Base-by-base conservation (phyloP, 2,329 filamentous ascomycete genomes). In the Cordyceps fumosorosea region DNA sequence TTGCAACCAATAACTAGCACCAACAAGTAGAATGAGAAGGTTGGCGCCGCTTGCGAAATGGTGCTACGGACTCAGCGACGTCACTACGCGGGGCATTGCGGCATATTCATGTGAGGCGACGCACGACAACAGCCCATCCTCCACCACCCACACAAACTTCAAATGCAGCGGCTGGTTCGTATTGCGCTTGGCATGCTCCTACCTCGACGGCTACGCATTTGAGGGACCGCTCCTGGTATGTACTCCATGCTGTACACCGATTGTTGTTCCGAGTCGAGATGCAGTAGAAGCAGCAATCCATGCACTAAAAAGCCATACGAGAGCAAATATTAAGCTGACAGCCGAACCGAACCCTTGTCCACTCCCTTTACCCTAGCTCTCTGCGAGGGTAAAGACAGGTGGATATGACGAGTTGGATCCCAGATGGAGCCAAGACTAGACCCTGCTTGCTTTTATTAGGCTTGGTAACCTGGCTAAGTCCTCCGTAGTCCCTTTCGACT, bases 61-160 rank as follows among this genome's bases (percentile, higher is more conserved):
- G 40, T 54, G 47, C 40, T 54, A 54, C 40, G 54, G 40, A 32
- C 57, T 54, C 57, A 42, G 48, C 57, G 57, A 60, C 57, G 57
- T 54, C 57, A 60, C 50, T 20, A 54, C 57, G 57, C 57, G 57
- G 57, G 57, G 50, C 57, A 53, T 60, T n/a, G 57, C 57, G 57
- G 57, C 57, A 60, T 60, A 60, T 60, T 60, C 40, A 29, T 18
- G 26, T 18, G 18, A 60, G 48, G 18, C 26, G 26, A 47, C 5
- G 26, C 48, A 52, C n/a, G 20, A 51, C 48, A 44, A 52, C 34
- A 52, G 37, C 47, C 37, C 47, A 44, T 52, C 42, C 55, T 56
- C 56, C 56, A 57, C 55, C 44, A 34, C 40, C 54, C 54, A 37
- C n/a, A 29, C 42, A 24, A 24, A 42, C 14, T 44, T 12, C 47